Evolutionary conservation across 331 rosid species (phyloP), one percentile per base, ranked within the genome.

Genomic region (Malus hybrid): DNA sequence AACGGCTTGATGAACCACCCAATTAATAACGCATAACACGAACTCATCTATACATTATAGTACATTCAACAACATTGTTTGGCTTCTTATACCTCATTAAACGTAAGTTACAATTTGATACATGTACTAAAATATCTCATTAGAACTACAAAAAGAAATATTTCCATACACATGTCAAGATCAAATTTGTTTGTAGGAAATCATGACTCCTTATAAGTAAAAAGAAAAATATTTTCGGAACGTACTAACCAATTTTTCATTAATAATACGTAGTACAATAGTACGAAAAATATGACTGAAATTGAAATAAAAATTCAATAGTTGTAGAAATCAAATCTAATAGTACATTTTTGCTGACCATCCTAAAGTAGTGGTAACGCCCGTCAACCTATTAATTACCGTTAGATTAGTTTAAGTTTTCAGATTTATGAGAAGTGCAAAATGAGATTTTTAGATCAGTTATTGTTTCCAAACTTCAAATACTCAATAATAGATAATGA

Each of bases 371-470:
- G 7, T 48, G 3, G 19, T 14, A 48, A 48, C 2, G 55, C 2
- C 1, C 0, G 0, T 7, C 1, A 15, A 0, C 6, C 1, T 48
- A 0, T 46, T 46, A 5, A 13, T 46, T 46, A 46, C 0, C 0
- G 1, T 46, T 1, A 12, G 3, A 48, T 48, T 48, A 48, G 0
- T 15, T 48, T 48, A 48, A 48, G 3, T 48, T 48, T 15, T 1
- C 0, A 15, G 1, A 48, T 48, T 48, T 48, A 0, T 48, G 8
- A 39, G 12, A 2, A 39, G 1, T 9, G 0, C 12, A 39, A 39
- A 2, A 39, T 9, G 0, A 39, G 0, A 9, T 9, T 39, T 39
- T 39, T 39, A 39, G 4, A 39, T 10, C 12, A 9, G 46, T 9
- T 2, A 0, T 39, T 1, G 0, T 52, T 52, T 50, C 9, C 56